Percentiles rank a stretch among this genome's conserved stretches.
These are phyloP conservation scores for Ensete ventricosum DNA, from an alignment of 176 grass and related monocot species.

Conservation along the genomic window DNA sequence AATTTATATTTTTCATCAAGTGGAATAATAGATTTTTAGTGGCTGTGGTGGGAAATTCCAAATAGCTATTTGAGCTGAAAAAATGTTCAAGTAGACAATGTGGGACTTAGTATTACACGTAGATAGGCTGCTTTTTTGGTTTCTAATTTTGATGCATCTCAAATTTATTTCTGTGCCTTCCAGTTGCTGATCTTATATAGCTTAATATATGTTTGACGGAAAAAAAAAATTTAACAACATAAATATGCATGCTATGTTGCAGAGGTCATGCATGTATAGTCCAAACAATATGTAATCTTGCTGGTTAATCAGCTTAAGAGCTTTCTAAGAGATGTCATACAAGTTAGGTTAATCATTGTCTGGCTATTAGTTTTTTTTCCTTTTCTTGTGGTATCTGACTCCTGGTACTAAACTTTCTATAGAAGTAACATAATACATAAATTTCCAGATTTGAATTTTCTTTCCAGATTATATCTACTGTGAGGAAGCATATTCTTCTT, in stretches of 20 bases:
- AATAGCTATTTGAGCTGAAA: neutral
- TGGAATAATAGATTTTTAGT: neutral
- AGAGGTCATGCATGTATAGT: neutral
- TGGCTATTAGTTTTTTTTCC: neutral
- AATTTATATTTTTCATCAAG: no score
- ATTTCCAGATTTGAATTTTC: conserved; percentile 6
- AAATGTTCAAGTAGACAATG: neutral
- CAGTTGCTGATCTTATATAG: neutral
- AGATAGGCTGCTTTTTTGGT: neutral
- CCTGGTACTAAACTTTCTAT: neutral
- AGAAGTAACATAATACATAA: neutral
- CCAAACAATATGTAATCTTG: neutral
- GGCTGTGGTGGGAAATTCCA: neutral
- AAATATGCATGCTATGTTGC: neutral
- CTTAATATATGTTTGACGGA: neutral
- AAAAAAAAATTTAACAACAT: neutral
- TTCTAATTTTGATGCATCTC: neutral
- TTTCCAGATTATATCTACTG: conserved; percentile 90
- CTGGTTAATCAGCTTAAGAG: neutral
- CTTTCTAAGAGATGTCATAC: neutral
- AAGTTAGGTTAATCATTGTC: neutral
- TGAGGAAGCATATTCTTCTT: conserved; percentile 96
- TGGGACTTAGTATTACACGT: neutral
- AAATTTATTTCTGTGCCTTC: neutral
- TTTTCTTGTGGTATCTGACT: neutral